These are phyloP conservation scores for Fusarium sp. DNA, from an alignment of 2,329 filamentous ascomycete species.

Conservation along the genomic window DNA sequence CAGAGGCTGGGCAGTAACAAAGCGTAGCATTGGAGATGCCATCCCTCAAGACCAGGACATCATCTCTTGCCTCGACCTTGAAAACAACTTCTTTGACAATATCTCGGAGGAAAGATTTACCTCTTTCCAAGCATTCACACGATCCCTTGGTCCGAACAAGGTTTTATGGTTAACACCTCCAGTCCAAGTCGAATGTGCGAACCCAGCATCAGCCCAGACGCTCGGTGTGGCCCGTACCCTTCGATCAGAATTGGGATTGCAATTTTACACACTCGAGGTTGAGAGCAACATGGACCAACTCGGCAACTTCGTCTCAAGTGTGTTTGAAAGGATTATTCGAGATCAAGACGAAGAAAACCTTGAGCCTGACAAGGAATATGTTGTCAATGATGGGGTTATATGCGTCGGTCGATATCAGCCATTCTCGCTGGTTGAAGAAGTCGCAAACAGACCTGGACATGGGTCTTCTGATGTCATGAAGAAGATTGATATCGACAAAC, in stretches of 20 bases:
- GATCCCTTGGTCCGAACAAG: not conserved
- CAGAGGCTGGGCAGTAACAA: not conserved
- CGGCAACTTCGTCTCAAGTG: not conserved
- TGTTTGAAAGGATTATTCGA: slow-evolving; percentile 8
- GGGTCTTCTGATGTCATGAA: not conserved
- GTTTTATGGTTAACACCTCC: slow-evolving; percentile 9
- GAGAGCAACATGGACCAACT: not conserved
- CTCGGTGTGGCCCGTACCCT: slow-evolving; percentile 13
- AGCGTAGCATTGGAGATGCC: not conserved
- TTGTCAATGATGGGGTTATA: not conserved
- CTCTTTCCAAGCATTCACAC: not conserved
- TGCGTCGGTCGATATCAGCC: slow-evolving; percentile 15
- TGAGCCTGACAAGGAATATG: slow-evolving; percentile 15
- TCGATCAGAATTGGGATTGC: slow-evolving; percentile 14
- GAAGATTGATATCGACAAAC: slow-evolving; percentile 5
- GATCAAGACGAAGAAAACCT: slow-evolving; percentile 1
- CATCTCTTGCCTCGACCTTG: slow-evolving; percentile 17
- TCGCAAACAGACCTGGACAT: not conserved
- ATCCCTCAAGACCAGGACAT: not conserved
- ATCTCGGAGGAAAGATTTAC: not conserved
- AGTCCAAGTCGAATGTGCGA: not conserved
- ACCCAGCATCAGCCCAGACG: slow-evolving; percentile 10
- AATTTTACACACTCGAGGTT: slow-evolving; percentile 18
- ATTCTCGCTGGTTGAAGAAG: not conserved
- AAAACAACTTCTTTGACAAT: slow-evolving; percentile 13